phyloP scores from a whole-genome alignment of 768 basidiomycete genomes.

The Infundibulicybe gibba region DNA sequence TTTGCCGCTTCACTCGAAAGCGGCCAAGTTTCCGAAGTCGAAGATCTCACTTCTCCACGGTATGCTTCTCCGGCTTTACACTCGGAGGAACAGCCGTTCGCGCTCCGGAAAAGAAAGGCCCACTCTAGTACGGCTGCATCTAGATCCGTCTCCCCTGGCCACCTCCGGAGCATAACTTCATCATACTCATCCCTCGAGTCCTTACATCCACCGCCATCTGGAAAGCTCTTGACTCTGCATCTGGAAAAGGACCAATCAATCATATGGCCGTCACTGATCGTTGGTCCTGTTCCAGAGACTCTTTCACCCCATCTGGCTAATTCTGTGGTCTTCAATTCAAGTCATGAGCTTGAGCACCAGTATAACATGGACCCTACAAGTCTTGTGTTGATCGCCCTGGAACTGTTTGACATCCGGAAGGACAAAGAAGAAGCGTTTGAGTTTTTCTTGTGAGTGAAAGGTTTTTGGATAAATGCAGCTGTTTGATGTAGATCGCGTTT shows the following conservation, averaged over 20 bases:
- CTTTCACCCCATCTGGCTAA: conserved; percentile 50
- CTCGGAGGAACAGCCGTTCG: conserved; percentile 47
- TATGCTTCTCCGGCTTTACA: conserved; percentile 60
- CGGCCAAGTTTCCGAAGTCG: conserved; percentile 66
- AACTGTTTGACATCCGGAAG: conserved; percentile 70
- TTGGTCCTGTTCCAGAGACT: conserved; percentile 67
- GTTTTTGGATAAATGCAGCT: neutral
- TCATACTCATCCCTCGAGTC: conserved; percentile 80
- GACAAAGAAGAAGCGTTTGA: conserved; percentile 79
- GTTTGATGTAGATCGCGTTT: conserved; percentile 5
- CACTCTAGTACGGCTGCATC: conserved; percentile 34
- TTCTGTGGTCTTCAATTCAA: conserved; percentile 50
- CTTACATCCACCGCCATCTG: conserved; percentile 50
- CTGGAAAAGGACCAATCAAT: conserved; percentile 76
- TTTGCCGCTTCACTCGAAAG: conserved; percentile 82
- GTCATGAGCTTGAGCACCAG: conserved; percentile 50
- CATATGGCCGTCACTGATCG: conserved; percentile 80
- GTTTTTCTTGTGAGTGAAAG: conserved; percentile 62
- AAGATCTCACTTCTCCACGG: conserved; percentile 56
- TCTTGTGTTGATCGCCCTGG: conserved; percentile 65
- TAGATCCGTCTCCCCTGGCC: conserved; percentile 55
- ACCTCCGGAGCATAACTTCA: conserved; percentile 56
- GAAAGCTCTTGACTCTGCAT: conserved; percentile 74
- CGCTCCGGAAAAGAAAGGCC: conserved; percentile 23
- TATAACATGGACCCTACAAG: conserved; percentile 90